Evolutionary conservation across 495 filamentous ascomycete genomes (phyloP).

Genomic region (Penicillium maclennaniae): DNA sequence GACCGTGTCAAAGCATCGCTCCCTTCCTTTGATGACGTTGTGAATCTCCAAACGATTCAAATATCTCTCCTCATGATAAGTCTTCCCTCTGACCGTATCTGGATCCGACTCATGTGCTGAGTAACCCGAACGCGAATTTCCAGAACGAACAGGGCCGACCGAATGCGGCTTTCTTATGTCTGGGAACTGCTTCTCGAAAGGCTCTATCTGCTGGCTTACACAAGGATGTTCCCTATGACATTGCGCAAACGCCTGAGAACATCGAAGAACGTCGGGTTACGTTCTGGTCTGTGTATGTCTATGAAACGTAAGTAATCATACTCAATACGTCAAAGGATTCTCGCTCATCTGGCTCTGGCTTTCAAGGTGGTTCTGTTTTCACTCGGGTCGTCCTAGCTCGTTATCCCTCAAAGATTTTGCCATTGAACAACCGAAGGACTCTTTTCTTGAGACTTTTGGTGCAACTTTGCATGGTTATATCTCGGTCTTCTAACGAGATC

Average conservation of each 20-base stretch:
- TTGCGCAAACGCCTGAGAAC: conserved; percentile 23
- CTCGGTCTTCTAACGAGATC: conserved; percentile 35
- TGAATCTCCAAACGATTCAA: conserved; percentile 43
- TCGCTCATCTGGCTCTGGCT: neutral
- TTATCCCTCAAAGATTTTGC: conserved; percentile 33
- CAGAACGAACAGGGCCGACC: conserved; percentile 43
- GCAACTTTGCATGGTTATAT: conserved; percentile 32
- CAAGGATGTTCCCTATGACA: conserved; percentile 33
- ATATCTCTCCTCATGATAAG: conserved; percentile 45
- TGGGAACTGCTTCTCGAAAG: conserved; percentile 38
- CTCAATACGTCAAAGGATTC: neutral
- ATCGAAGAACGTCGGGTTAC: conserved; percentile 36
- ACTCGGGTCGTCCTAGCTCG: conserved; percentile 37
- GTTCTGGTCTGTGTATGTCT: conserved; percentile 41
- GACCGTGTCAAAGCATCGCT: conserved; percentile 38
- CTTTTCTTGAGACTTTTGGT: conserved; percentile 31
- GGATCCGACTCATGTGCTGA: neutral
- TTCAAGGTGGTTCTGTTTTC: conserved; percentile 42
- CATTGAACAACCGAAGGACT: conserved; percentile 33
- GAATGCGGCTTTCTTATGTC: conserved; percentile 39
- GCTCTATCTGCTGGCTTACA: conserved; percentile 41
- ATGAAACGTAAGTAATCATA: conserved; percentile 33
- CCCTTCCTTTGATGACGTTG: conserved; percentile 35
- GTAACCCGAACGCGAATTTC: conserved; percentile 33
- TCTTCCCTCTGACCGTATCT: neutral